phyloP scores from a whole-genome alignment of 192 early-diverging fungal species.

The Backusella circina region DNA sequence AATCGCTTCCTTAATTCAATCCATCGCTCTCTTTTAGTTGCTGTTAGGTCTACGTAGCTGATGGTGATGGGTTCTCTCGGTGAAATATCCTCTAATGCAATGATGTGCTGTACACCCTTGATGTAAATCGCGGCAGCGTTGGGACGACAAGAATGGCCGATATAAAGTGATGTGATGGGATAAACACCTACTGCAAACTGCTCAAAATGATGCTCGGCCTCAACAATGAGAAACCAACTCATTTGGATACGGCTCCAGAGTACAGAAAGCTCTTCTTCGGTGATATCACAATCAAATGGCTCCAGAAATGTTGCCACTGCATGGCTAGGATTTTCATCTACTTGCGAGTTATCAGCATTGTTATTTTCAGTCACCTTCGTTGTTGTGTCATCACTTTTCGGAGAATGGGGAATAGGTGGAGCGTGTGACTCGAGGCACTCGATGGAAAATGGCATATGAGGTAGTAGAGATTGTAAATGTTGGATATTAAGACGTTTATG shows the following conservation, averaged over 20 bases:
- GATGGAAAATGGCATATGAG: conserved; percentile 14
- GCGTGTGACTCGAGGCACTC: conserved; percentile 10
- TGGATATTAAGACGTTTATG: conserved; percentile 21
- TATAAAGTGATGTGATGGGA: conserved; percentile 61
- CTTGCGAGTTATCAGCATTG: not conserved
- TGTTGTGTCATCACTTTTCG: not conserved
- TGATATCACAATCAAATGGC: conserved; percentile 6
- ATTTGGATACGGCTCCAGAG: not conserved
- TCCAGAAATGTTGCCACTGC: not conserved
- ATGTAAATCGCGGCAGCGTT: conserved; percentile 59
- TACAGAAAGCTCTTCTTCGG: not conserved
- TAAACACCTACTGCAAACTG: conserved; percentile 5
- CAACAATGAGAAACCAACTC: conserved; percentile 9
- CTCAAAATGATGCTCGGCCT: conserved; percentile 15
- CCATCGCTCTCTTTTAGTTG: conserved; percentile 11
- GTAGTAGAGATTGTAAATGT: conserved; percentile 12
- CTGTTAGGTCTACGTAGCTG: conserved; percentile 56
- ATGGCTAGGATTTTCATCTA: not conserved
- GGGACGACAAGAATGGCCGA: conserved; percentile 63
- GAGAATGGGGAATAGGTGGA: not conserved
- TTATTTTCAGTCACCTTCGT: not conserved
- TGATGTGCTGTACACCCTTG: conserved; percentile 42
- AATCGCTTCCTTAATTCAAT: conserved; percentile 10
- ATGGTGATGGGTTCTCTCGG: conserved; percentile 52
- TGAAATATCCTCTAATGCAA: conserved; percentile 47